Percentiles rank a stretch among this genome's conserved stretches.
These are phyloP conservation scores for Calonectria ilicicola DNA, from an alignment of 2,329 filamentous ascomycete species.

Conservation along the genomic window DNA sequence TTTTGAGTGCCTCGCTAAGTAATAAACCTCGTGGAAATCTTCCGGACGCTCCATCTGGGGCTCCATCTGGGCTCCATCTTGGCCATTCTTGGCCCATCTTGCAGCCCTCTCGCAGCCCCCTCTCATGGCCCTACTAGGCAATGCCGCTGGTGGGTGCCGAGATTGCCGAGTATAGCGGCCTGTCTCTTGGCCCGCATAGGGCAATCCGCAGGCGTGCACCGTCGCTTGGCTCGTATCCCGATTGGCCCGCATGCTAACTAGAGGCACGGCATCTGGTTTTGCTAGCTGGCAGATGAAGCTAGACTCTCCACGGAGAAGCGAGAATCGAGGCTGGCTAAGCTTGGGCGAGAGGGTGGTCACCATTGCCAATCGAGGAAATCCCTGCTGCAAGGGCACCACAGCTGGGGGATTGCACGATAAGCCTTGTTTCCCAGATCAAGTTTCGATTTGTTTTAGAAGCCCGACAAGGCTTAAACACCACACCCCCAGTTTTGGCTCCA, in stretches of 20 bases:
- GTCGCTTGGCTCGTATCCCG: not conserved
- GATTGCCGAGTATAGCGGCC: slow-evolving; percentile 6
- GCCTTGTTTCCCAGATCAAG: not conserved
- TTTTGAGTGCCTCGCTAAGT: not conserved
- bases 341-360: not conserved
- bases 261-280: not conserved
- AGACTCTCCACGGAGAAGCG: not conserved
- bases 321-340: not conserved
- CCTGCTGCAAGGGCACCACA: not conserved
- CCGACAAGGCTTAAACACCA: not conserved
- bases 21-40: not conserved
- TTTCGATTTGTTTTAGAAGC: slow-evolving; percentile 9
- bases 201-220: not conserved
- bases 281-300: not conserved
- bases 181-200: not conserved
- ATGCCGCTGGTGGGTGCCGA: slow-evolving; percentile 4
- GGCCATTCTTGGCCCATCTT: not conserved
- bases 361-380: not conserved
- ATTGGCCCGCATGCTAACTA: not conserved
- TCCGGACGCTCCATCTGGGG: not conserved
- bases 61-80: not conserved
- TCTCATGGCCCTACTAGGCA: not conserved
- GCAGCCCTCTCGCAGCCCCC: not conserved
- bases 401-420: not conserved
- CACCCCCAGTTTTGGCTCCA: not conserved